These are phyloP conservation scores for Phyllosticta citriasiana DNA, from an alignment of 2,329 filamentous ascomycete genomes.

Conservation along the genomic window DNA sequence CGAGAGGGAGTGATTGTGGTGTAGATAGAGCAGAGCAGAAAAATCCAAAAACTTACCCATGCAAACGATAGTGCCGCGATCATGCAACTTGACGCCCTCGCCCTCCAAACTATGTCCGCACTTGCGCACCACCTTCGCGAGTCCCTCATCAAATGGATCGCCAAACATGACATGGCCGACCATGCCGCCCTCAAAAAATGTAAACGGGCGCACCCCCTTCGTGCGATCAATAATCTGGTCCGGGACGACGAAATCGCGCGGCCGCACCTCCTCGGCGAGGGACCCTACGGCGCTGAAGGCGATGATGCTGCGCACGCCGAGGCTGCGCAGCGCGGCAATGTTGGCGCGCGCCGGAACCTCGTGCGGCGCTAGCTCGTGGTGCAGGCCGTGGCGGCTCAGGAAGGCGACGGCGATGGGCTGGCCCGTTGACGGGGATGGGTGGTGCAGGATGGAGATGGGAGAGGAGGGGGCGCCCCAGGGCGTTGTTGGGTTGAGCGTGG, in stretches of 20 bases:
- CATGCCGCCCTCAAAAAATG: conserved; percentile 87
- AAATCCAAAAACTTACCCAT: conserved; percentile 42
- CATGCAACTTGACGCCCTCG: conserved; percentile 75
- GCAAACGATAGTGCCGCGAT: conserved; percentile 75
- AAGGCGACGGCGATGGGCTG: conserved; percentile 65
- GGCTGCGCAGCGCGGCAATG: conserved; percentile 86
- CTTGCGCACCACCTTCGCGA: conserved; percentile 65
- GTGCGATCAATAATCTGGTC: conserved; percentile 97
- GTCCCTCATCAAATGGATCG: conserved; percentile 77
- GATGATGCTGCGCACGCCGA: conserved; percentile 85
- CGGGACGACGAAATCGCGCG: conserved; percentile 91
- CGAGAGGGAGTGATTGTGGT: too few relatives aligned
- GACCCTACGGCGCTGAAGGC: conserved; percentile 93
- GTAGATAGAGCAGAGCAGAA: neutral
- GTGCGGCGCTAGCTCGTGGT: conserved; percentile 86
- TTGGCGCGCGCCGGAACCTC: conserved; percentile 94
- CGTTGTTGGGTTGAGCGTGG: conserved; percentile 64
- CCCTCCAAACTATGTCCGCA: conserved; percentile 72
- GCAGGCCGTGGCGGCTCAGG: conserved; percentile 78
- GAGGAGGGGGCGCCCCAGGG: conserved; percentile 79
- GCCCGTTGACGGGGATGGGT: conserved; percentile 60
- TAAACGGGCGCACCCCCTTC: conserved; percentile 88
- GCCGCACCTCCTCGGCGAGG: conserved; percentile 83
- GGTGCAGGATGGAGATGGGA: conserved; percentile 78
- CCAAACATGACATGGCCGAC: conserved; percentile 94